Percentiles rank a stretch among this genome's conserved stretches.
phyloP scores from a whole-genome alignment of 1,284 basidiomycete genomes.

The Tilletia caries region DNA sequence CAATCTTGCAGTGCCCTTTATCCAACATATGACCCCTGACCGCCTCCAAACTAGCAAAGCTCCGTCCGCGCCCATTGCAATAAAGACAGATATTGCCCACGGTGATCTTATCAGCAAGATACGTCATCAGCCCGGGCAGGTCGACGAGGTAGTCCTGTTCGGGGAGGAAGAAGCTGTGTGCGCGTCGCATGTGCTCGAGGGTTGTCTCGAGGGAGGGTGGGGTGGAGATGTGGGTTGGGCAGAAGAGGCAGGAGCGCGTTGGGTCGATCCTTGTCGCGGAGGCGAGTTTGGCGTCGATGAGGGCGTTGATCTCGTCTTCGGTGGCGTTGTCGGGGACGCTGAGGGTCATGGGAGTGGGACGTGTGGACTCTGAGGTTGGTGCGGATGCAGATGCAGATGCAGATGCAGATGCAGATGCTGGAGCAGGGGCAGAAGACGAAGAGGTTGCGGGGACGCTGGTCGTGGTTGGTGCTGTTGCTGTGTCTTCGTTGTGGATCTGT shows the following conservation, averaged over 20 bases:
- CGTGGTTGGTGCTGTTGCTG: not conserved
- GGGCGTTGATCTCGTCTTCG: slow-evolving; percentile 45
- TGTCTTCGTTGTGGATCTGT: not conserved
- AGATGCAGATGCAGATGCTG: not conserved
- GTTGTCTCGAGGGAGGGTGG: slow-evolving; percentile 67
- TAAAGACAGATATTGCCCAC: slow-evolving; percentile 89
- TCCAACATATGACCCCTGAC: slow-evolving; percentile 52
- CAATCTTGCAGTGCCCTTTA: slow-evolving; percentile 81
- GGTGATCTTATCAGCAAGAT: slow-evolving; percentile 89
- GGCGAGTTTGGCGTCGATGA: slow-evolving; percentile 44
- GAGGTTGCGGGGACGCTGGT: too few relatives aligned
- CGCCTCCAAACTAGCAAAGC: slow-evolving; percentile 40
- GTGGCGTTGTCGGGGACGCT: slow-evolving; percentile 31
- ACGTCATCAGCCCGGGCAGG: slow-evolving; percentile 72
- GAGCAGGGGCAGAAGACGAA: not conserved
- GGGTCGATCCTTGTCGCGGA: slow-evolving; percentile 45
- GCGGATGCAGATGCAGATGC: not conserved
- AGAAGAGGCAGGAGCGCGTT: slow-evolving; percentile 67
- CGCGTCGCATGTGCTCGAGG: slow-evolving; percentile 78
- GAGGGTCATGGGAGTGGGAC: not conserved
- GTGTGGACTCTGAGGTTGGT: not conserved
- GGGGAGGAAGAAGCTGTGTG: slow-evolving; percentile 93
- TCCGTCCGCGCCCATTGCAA: slow-evolving; percentile 59
- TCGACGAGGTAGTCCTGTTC: slow-evolving; percentile 88
- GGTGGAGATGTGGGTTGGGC: slow-evolving; percentile 59